A percentile compares a stretch with the other conserved stretches of the same genome.
Evolutionary conservation across 208 protist species (phyloP).

Genomic region (Novymonas esmeraldas): DNA sequence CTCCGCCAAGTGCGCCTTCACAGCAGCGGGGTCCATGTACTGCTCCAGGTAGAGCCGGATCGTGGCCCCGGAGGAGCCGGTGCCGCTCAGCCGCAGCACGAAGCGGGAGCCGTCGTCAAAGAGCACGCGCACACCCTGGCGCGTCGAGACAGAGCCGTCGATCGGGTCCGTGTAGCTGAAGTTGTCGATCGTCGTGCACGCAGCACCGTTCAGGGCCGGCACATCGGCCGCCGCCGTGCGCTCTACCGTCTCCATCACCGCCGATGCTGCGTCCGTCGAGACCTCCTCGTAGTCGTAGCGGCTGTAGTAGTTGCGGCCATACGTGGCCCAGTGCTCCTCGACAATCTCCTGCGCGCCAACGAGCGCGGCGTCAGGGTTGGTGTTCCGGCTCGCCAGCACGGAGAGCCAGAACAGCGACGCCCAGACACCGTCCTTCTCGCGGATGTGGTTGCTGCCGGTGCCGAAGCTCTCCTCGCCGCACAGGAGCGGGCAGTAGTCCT

Average conservation of each 20-base stretch:
- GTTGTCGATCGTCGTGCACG: constrained; percentile 88
- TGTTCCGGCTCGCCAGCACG: constrained; percentile 84
- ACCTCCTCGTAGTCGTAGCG: constrained; percentile 98
- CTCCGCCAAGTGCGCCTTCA: constrained; percentile 41
- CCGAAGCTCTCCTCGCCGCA: constrained; percentile 99
- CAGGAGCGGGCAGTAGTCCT: constrained; percentile 86
- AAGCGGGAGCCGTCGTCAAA: constrained; percentile 96
- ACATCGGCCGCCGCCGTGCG: constrained; percentile 33
- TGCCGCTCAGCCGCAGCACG: constrained; percentile 96
- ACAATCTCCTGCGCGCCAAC: constrained; percentile 92
- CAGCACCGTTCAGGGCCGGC: constrained; percentile 38
- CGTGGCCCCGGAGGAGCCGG: constrained; percentile 94
- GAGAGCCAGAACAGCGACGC: constrained; percentile 96
- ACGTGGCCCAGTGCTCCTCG: constrained; percentile 93
- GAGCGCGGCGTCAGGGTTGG: constrained; percentile 47
- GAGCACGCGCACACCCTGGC: constrained; percentile 95
- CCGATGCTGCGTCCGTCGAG: constrained; percentile 70
- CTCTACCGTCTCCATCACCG: constrained; percentile 85
- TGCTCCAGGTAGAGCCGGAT: constrained; percentile 97
- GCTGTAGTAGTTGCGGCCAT: constrained; percentile 97
- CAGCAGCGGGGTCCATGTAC: constrained; percentile 79
- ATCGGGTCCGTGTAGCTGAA: constrained; percentile 98
- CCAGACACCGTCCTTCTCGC: constrained; percentile 99
- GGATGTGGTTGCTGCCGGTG: constrained; percentile 96
- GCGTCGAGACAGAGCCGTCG: constrained; percentile 86